Evolutionary conservation across 352 stramenopile species (phyloP).

Genomic region (Paralagenidium karlingii): DNA sequence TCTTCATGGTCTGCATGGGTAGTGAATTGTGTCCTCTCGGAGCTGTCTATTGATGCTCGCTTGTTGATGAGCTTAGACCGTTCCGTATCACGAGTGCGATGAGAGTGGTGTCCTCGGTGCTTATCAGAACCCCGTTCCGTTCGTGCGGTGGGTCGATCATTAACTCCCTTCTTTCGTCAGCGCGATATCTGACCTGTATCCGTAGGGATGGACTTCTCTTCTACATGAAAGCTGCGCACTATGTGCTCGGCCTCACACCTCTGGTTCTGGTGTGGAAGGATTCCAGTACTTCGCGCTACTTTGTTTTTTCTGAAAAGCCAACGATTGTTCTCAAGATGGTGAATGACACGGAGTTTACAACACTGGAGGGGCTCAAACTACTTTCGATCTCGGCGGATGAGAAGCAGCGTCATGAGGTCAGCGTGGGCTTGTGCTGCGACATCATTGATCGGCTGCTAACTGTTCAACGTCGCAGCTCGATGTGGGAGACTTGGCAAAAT

Average conservation of each 20-base stretch:
- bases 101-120: constrained; percentile 51
- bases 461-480: constrained; percentile 19
- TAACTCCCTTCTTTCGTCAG: background rate
- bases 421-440: too few relatives aligned
- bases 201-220: constrained; percentile 83
- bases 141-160: constrained; percentile 52
- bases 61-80: constrained; percentile 20
- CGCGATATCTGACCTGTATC: background rate
- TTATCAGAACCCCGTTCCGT: constrained; percentile 70
- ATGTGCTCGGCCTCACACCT: constrained; percentile 79
- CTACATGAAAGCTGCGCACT: constrained; percentile 81
- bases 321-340: constrained; percentile 62
- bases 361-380: constrained; percentile 59
- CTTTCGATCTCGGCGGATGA: constrained; percentile 7
- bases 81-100: constrained; percentile 83
- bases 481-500: constrained; percentile 68
- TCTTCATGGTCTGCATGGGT: constrained; percentile 38
- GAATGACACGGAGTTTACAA: constrained; percentile 30
- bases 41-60: background rate
- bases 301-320: constrained; percentile 49
- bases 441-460: too few relatives aligned
- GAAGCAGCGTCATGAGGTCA: constrained; percentile 1
- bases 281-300: constrained; percentile 68
- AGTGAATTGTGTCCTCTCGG: background rate
- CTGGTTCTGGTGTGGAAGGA: constrained; percentile 87